phyloP scores from a whole-genome alignment of 2,329 filamentous ascomycete species.

The Alternaria panax region DNA sequence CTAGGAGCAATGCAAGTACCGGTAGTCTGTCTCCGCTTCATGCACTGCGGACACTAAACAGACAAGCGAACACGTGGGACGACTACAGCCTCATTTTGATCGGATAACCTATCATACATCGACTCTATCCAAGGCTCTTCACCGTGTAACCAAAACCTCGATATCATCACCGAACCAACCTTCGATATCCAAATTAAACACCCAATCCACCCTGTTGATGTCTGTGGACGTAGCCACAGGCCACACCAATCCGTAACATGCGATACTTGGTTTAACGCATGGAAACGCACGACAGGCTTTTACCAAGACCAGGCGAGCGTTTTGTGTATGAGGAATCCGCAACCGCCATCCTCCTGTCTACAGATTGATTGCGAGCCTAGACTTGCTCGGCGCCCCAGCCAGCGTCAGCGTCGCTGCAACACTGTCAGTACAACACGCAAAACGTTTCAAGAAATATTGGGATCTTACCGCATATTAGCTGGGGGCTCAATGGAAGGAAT shows the following conservation, averaged over 20 bases:
- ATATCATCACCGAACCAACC: slow-evolving; percentile 2
- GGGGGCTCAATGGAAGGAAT: slow-evolving; percentile 61
- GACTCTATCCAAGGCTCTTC: slow-evolving; percentile 1
- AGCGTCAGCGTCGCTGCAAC: slow-evolving; percentile 57
- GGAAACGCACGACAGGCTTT: slow-evolving; percentile 8
- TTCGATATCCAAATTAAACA: neutral
- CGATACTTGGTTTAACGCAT: slow-evolving; percentile 25
- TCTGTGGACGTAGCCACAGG: neutral
- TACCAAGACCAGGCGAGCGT: slow-evolving; percentile 7
- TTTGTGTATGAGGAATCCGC: slow-evolving; percentile 30
- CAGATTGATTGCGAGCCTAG: slow-evolving; percentile 36
- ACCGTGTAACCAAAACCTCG: slow-evolving; percentile 9
- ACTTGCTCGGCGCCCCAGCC: slow-evolving; percentile 63
- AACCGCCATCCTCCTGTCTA: slow-evolving; percentile 36
- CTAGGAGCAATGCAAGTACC: slow-evolving; percentile 8
- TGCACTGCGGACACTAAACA: slow-evolving; percentile 32
- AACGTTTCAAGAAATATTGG: neutral
- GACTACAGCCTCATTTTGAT: slow-evolving; percentile 8
- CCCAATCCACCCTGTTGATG: neutral
- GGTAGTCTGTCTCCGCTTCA: slow-evolving; percentile 20
- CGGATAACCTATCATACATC: slow-evolving; percentile 21
- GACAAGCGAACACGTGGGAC: slow-evolving; percentile 29
- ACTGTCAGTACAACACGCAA: slow-evolving; percentile 15
- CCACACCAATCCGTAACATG: slow-evolving; percentile 12
- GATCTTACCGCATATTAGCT: slow-evolving; percentile 59